phyloP scores from a whole-genome alignment of 78 protist genomes.

The Creolimax fragrantissima region DNA sequence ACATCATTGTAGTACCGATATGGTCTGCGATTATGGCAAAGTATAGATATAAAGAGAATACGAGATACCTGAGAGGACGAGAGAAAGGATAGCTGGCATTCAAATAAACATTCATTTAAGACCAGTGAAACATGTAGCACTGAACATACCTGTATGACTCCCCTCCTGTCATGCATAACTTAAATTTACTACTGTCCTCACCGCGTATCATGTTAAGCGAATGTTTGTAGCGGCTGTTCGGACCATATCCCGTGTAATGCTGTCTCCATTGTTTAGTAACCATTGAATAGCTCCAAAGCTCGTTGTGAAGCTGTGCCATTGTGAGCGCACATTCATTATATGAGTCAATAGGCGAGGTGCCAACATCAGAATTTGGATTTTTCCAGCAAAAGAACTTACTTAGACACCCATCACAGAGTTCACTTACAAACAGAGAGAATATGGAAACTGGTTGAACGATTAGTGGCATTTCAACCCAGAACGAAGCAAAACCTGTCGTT shows the following conservation, averaged over 20 bases:
- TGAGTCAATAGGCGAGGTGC: too few species aligned
- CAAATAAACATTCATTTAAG: too few species aligned
- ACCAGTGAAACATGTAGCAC: not conserved
- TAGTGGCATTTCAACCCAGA: too few species aligned
- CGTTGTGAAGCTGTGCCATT: not conserved
- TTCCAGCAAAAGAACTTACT: too few species aligned
- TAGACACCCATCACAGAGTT: too few species aligned
- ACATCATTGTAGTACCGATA: constrained; percentile 3
- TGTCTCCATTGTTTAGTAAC: not conserved
- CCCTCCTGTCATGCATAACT: not conserved
- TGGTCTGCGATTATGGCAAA: not conserved
- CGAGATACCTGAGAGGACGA: not conserved
- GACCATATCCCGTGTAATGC: not conserved
- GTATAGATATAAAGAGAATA: not conserved
- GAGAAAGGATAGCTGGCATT: too few species aligned
- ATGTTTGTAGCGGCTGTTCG: not conserved
- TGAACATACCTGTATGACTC: not conserved
- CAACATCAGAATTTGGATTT: too few species aligned
- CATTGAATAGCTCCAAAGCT: not conserved
- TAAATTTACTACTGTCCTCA: not conserved
- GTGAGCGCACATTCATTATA: too few species aligned
- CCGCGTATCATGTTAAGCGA: not conserved
- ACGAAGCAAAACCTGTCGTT: too few species aligned
- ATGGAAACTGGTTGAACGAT: too few species aligned
- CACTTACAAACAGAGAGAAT: too few species aligned